phyloP scores from a whole-genome alignment of 805 yeast species.

The Saccharomycopsis javanensis region DNA sequence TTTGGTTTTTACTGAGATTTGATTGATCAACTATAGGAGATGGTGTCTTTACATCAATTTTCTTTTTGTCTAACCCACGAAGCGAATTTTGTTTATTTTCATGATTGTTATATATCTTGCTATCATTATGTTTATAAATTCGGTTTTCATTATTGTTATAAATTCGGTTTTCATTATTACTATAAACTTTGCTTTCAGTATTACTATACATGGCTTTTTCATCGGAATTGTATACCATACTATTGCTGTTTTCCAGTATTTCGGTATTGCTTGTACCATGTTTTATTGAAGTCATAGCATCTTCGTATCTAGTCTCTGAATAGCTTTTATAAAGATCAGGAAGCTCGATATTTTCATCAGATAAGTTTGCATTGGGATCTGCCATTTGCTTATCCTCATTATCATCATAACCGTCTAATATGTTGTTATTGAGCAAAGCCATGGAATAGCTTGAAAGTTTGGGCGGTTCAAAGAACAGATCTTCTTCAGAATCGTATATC shows the following conservation, averaged over 20 bases:
- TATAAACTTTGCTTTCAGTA: too few species aligned
- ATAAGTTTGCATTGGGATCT: background rate
- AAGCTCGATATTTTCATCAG: background rate
- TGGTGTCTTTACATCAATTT: background rate
- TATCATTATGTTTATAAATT: background rate
- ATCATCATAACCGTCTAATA: background rate
- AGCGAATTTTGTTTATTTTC: background rate
- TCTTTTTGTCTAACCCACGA: background rate
- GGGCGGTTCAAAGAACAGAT: slow-evolving; percentile 20
- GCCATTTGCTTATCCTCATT: background rate
- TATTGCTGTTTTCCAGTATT: too few species aligned
- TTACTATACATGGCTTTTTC: too few species aligned
- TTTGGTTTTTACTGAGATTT: background rate
- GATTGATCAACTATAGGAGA: background rate
- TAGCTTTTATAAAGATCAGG: background rate
- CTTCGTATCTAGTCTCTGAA: slow-evolving; percentile 2
- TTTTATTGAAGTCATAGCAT: background rate
- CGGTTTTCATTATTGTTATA: too few species aligned
- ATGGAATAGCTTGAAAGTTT: slow-evolving; percentile 16
- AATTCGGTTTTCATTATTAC: too few species aligned
- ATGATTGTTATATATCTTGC: background rate
- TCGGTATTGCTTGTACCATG: background rate
- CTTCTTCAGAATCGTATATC: slow-evolving; percentile 19
- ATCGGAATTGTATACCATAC: too few species aligned
- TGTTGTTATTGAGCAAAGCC: slow-evolving; percentile 15